Evolutionary conservation across 2,329 filamentous ascomycete species (phyloP).

Genomic region (Cladosporium sp.): DNA sequence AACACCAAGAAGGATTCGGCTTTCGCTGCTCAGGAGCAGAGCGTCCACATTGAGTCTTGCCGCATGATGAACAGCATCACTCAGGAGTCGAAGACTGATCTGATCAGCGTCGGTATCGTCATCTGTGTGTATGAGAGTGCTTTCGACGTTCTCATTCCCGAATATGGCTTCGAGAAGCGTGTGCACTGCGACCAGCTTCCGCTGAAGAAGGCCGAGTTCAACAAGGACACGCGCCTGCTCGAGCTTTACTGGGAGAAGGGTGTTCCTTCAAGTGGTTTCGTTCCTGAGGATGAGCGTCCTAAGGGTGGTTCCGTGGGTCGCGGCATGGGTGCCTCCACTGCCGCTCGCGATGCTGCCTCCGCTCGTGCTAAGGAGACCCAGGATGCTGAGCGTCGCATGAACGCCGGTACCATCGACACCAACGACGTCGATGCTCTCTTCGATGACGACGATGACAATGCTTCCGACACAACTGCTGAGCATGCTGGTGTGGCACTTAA

Average conservation of each 20-base stretch:
- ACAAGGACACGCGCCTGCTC: conserved; percentile 89
- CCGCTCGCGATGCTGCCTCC: conserved; percentile 77
- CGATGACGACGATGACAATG: conserved; percentile 85
- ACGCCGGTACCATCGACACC: conserved; percentile 88
- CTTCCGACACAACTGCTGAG: conserved; percentile 82
- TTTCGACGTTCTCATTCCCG: conserved; percentile 95
- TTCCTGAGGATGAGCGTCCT: conserved; percentile 93
- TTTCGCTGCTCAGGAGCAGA: conserved; percentile 96
- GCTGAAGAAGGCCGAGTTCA: conserved; percentile 97
- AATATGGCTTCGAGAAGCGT: conserved; percentile 98
- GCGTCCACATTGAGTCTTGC: conserved; percentile 96
- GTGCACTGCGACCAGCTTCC: conserved; percentile 98
- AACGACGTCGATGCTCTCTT: conserved; percentile 95
- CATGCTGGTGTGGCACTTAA: conserved; percentile 77
- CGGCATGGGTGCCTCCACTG: conserved; percentile 57
- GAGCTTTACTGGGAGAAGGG: conserved; percentile 99
- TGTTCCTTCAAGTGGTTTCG: conserved; percentile 89
- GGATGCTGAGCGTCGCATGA: conserved; percentile 86
- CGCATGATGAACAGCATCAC: conserved; percentile 90
- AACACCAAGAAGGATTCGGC: conserved; percentile 99
- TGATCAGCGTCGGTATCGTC: conserved; percentile 93
- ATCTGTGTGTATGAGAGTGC: conserved; percentile 97
- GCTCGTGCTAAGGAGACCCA: conserved; percentile 80
- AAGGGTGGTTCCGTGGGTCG: conserved; percentile 69
- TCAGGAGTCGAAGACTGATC: conserved; percentile 79